These are phyloP conservation scores for Naegleria fowleri DNA, from an alignment of 208 protist genomes.

Conservation along the genomic window DNA sequence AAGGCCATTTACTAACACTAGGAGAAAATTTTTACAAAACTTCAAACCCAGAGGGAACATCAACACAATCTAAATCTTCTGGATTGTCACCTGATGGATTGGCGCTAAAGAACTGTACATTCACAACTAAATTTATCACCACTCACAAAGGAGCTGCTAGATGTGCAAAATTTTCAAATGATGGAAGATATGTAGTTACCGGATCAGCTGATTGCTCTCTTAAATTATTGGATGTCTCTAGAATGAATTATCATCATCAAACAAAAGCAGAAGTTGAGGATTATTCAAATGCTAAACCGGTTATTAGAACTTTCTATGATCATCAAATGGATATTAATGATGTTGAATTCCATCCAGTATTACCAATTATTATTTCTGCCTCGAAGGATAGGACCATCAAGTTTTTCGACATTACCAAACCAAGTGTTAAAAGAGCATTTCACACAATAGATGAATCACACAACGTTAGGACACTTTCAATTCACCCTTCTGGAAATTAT, in stretches of 20 bases:
- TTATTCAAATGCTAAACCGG: conserved; percentile 34
- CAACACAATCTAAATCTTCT: not conserved
- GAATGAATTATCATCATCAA: conserved; percentile 28
- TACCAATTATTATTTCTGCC: conserved; percentile 31
- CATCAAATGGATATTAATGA: conserved; percentile 46
- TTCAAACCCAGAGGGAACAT: not conserved
- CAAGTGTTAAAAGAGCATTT: conserved; percentile 35
- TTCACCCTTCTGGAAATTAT: conserved; percentile 48
- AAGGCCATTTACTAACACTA: not conserved
- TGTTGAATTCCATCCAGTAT: conserved; percentile 44
- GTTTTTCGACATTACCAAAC: conserved; percentile 45
- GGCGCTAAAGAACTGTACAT: conserved; percentile 8
- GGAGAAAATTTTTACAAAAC: not conserved
- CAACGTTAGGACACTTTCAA: conserved; percentile 38
- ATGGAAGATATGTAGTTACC: conserved; percentile 45
- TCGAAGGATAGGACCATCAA: conserved; percentile 36
- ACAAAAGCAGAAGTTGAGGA: conserved; percentile 38
- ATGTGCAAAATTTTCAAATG: conserved; percentile 42
- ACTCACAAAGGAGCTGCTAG: conserved; percentile 51
- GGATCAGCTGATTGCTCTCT: conserved; percentile 43
- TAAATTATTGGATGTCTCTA: conserved; percentile 39
- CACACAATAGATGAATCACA: conserved; percentile 38
- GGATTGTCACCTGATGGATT: not conserved
- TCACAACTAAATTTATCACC: conserved; percentile 48
- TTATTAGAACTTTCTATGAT: conserved; percentile 49